phyloP scores from a whole-genome alignment of 148 eudicot species.

The Diospyros lotus region DNA sequence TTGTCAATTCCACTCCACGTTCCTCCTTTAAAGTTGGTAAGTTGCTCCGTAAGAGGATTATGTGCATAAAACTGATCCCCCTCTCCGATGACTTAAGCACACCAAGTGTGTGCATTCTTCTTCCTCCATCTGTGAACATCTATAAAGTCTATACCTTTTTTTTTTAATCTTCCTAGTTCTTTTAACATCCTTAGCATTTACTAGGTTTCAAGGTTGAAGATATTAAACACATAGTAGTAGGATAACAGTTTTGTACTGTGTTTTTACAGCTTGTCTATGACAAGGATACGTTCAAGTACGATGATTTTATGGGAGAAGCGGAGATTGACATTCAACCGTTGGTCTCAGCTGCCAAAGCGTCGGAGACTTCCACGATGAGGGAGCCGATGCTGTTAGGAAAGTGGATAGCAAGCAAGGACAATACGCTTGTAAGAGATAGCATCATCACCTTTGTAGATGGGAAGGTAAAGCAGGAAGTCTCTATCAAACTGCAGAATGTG shows the following conservation, averaged over 20 bases:
- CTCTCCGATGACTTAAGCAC: no score
- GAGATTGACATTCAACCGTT: conserved; percentile 88
- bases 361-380: conserved; percentile 34
- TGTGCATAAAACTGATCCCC: no score
- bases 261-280: conserved; percentile 74
- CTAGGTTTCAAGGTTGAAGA: no score
- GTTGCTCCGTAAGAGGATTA: conserved; percentile 3
- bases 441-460: conserved; percentile 54
- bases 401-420: conserved; percentile 70
- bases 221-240: no score
- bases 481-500: conserved; percentile 69
- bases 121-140: no score
- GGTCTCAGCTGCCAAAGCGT: conserved; percentile 76
- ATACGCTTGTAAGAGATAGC: conserved; percentile 65
- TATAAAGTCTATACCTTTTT: no score
- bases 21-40: conserved; percentile 87
- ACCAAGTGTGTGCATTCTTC: no score
- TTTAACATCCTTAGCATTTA: no score
- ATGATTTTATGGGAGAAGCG: conserved; percentile 96
- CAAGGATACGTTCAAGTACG: conserved; percentile 83
- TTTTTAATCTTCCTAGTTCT: no score
- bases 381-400: conserved; percentile 57
- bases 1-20: conserved; percentile 76
- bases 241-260: background rate
- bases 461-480: conserved; percentile 65